Conservation (phyloP, 345 rosid species). For the Boechera retrofracta region DNA sequence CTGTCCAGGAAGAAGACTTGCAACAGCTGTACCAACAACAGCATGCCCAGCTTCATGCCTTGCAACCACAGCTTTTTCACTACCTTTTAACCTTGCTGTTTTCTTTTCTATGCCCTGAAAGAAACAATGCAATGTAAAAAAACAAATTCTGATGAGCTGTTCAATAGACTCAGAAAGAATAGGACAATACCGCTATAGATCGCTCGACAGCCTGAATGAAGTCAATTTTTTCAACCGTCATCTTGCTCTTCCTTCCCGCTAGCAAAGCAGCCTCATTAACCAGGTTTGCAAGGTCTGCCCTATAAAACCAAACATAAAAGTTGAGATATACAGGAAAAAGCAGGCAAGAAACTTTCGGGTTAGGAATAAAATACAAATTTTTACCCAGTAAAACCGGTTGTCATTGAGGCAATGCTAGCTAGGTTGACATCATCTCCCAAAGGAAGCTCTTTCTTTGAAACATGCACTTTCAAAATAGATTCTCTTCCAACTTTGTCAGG, state of each 20-base stretch:
- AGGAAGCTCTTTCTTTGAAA: conserved; percentile 83
- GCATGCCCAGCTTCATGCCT: conserved; percentile 99
- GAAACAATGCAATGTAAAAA: neutral
- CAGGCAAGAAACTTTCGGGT: neutral
- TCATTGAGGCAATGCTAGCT: conserved; percentile 84
- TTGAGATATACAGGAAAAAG: conserved; percentile 8
- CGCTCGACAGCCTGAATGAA: conserved; percentile 95
- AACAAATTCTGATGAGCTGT: neutral
- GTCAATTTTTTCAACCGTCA: conserved; percentile 74
- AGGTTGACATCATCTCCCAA: conserved; percentile 77
- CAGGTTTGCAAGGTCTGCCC: conserved; percentile 98
- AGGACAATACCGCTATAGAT: conserved; percentile 74
- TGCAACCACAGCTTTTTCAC: conserved; percentile 95
- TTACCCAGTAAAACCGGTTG: conserved; percentile 98
- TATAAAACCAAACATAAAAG: conserved; percentile 46
- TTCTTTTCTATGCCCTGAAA: conserved; percentile 97
- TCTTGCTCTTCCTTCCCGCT: conserved; percentile 89
- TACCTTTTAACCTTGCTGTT: conserved; percentile 82
- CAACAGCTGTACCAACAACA: conserved; percentile 95
- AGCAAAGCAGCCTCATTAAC: conserved; percentile 98
- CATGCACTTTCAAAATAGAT: conserved; percentile 90
- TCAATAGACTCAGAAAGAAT: conserved; percentile 14
- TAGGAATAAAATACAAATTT: neutral
- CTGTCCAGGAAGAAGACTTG: conserved; percentile 87
- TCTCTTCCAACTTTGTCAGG: conserved; percentile 93